These are phyloP conservation scores for Globisporangium alternatum DNA, from an alignment of 352 stramenopile genomes.

Conservation along the genomic window DNA sequence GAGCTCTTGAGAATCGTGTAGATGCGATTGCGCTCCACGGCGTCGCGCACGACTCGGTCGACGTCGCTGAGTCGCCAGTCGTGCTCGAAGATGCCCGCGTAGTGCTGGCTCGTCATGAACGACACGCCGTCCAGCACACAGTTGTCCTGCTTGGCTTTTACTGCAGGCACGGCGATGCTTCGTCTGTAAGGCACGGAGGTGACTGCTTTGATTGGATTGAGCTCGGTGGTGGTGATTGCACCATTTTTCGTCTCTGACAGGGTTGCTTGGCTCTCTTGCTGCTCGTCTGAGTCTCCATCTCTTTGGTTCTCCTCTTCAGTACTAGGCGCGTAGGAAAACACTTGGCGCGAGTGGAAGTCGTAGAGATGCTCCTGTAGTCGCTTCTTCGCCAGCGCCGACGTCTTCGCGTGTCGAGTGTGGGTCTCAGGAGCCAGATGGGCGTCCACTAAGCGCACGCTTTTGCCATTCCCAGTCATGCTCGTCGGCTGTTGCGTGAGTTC, in stretches of 20 bases:
- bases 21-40: conserved; percentile 64
- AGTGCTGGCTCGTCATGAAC: conserved; percentile 26
- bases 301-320: conserved; percentile 5
- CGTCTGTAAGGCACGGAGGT: background rate
- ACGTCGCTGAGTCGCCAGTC: conserved; percentile 53
- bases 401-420: background rate
- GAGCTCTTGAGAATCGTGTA: conserved; percentile 30
- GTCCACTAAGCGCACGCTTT: background rate
- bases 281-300: background rate
- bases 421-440: background rate
- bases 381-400: conserved; percentile 24
- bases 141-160: conserved; percentile 5
- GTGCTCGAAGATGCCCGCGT: conserved; percentile 44
- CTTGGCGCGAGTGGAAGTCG: conserved; percentile 54
- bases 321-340: conserved; percentile 44
- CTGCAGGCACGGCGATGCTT: background rate
- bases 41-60: conserved; percentile 56
- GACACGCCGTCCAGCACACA: conserved; percentile 32
- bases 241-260: background rate
- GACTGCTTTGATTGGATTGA: background rate
- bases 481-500: background rate
- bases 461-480: background rate
- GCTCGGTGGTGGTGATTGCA: background rate
- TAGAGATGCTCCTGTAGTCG: conserved; percentile 50
- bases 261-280: background rate